Evolutionary conservation across 345 rosid species (phyloP), one percentile per base, ranked within the genome.

Genomic region (Mallotus nudiflorus): DNA sequence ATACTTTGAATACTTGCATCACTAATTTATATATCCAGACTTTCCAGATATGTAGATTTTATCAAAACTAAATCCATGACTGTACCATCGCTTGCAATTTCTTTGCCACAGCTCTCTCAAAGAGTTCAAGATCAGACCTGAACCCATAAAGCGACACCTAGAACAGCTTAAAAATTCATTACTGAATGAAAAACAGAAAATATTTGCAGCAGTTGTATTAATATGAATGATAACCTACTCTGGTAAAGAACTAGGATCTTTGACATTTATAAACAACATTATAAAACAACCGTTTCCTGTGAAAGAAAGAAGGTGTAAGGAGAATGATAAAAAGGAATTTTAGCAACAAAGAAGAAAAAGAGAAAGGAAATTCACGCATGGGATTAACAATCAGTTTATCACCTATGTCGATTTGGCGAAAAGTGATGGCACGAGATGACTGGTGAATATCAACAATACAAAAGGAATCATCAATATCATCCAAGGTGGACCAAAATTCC

Each of bases 401-500:
- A 91, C 94, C 94, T 75, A 85, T 72, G 72, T 73, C 80, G 69
- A 88, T 77, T 59, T 77, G 77, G 40, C 88, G 86, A 74, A 57
- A 56, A 65, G 82, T 29, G 44, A 72, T 68, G 20, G 91, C 87
- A 61, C 78, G 85, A 67, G 85, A 75, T 75, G 85, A 65, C 40
- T 80, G 80, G 56, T 82, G 82, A 45, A 56, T 53, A 77, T 78
- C 79, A 71, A 86, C 85, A 68, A 88, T 80, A 75, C 80, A 80
- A 44, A 92, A 84, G 73, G 86, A 87, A 52, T 79, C 75, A 68
- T 92, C 96, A 54, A 92, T 88, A 39, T 87, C 93, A 24, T 90
- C 93, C 82, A 92, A 78, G 66, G 86, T 80, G 66, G 88, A 85
- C 95, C 95, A 92, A 71, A 87, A 86, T 65, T 85, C 88, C 73